Evolutionary conservation across 2,329 filamentous ascomycete species (phyloP), one percentile per base, ranked within the genome.

Genomic region (Bipolaris gigantea): DNA sequence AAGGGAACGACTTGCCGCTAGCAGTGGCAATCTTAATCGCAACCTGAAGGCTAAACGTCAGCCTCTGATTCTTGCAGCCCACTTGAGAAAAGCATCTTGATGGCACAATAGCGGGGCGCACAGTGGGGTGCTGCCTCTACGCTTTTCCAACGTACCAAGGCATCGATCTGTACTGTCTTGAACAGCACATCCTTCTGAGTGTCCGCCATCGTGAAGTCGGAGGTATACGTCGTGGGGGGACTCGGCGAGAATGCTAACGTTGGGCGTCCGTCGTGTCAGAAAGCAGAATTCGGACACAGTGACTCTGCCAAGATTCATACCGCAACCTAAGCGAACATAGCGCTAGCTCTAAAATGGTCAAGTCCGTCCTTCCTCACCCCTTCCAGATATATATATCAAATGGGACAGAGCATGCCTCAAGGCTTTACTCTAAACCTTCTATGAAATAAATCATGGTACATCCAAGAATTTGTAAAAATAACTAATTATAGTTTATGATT

Each of bases 11-110:
- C 69, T 89, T 85, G 53, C 91, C 89, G 80, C 90, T 91, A 81
- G 97, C 92, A 80, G 95, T 97, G 78, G 95, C 92, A 75, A 97
- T 92, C 83, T 97, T 96, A 89, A 97, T 93, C 67, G 96, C 90
- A 71, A 95, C 90, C 90, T 94, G 65, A 53, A 67, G 19, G 38
- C 33, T n/a, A 55, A 25, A 59, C 10, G 65, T 71, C 59, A 64
- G 67, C 50, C 50, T 53, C 33, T 34, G 21, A 36, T 34, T 36
- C 39, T 18, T 43, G n/a, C 32, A 19, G 13, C 46, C 16, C 13
- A 10, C 41, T 11, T 16, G 35, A 40, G 25, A 16, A 6, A 38
- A 43, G 19, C 7, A n/a, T 48, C 52, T 57, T 18, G 46, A 56
- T 50, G 50, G 48, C 60, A 65, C 55, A 62, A 63, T 63, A 55